Evolutionary conservation across 2,329 filamentous ascomycete species (phyloP), one percentile per base, ranked within the genome.

Genomic region (Trichoderma endophyticum): DNA sequence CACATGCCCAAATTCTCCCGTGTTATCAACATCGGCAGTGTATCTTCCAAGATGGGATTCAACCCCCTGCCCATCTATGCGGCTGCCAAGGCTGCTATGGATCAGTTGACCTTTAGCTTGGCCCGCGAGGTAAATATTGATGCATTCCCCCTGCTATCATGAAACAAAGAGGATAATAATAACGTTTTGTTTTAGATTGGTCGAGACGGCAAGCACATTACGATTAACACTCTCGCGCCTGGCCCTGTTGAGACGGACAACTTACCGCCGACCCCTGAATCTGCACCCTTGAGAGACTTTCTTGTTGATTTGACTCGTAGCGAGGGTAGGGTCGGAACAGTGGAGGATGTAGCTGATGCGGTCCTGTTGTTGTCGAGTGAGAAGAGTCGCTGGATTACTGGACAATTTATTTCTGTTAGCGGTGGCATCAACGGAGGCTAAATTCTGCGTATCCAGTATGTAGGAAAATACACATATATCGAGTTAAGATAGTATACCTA

Each of bases 181-280:
- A 0, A 18, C 6, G 18, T 14, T 12, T 60, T n/a, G 0, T 60
- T 3, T 32, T 14, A 74, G 72, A 63, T 75, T 34, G 74, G 73
- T 0, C 74, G 73, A 14, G 70, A 69, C n/a, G 71, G 73, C 56
- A 74, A 73, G 43, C 28, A 67, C 34, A 72, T 75, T 70, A 84
- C 82, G 0, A 77, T 84, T 62, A 84, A 84, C 70, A 81, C 81
- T 8, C 73, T 84, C 18, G 78, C 79, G 0, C 83, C 82, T 0
- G 83, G 83, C 0, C 79, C 80, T 6, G 78, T 80, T 7, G 59
- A 56, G 6, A 83, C 82, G 12, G 81, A 83, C 39, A 73, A 73
- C 1, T 73, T 39, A 28, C 78, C 8, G 70, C 73, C 18, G 26
- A 66, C 28, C 1, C 43, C 64, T 24, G 28, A 67, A 6, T 30